Base-by-base conservation (phyloP, 139 green algal species). In the Parachlorella kessleri region DNA sequence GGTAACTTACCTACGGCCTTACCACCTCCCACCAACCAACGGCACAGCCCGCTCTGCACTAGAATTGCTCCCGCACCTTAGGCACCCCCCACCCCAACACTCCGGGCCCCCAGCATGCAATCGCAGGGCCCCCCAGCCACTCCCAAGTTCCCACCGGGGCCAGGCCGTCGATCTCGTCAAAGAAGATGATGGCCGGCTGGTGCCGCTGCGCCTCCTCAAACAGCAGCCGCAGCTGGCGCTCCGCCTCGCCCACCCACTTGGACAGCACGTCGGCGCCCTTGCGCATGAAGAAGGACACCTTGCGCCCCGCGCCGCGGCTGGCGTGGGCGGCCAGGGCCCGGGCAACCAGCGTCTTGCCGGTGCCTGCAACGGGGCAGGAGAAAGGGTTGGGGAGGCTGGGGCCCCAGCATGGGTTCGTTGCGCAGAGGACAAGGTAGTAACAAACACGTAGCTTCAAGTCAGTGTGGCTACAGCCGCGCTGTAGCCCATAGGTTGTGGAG, bases 231-330 rank as follows among this genome's bases (percentile, higher is more conserved):
- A 99, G 87, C 89, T 97, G 92, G 38, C 92, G 88, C 91, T 99
- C 95, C 3, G 94, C 89, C 88, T 99, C 95, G 39, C 95, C 95
- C 63, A 99, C 95, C 95, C 95, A 98, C 86, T 98, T 98, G 86
- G 82, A 93, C 69, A 98, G 87, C 54, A 98, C 83, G 83, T 98
- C 95, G 7, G 94, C 95, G 38, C 95, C 95, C 85, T 99, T 98
- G 66, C 95, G 88, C 95, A 99, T 98, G 91, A 97, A 98, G 86
- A 98, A 99, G 30, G 92, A 81, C 54, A 98, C 93, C 70, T 91
- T 71, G 6, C 92, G 87, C 23, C 81, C 80, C 6, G 40, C 32
- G 38, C 63, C 77, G 30, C 81, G 80, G 39, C 83, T 90, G 26
- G 94, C 94, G 37, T 93, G 88, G 3, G 94, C 90, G 14, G 95